Conservation (phyloP, 1,284 basidiomycete genomes). For the Ceratobasidium sp. region DNA sequence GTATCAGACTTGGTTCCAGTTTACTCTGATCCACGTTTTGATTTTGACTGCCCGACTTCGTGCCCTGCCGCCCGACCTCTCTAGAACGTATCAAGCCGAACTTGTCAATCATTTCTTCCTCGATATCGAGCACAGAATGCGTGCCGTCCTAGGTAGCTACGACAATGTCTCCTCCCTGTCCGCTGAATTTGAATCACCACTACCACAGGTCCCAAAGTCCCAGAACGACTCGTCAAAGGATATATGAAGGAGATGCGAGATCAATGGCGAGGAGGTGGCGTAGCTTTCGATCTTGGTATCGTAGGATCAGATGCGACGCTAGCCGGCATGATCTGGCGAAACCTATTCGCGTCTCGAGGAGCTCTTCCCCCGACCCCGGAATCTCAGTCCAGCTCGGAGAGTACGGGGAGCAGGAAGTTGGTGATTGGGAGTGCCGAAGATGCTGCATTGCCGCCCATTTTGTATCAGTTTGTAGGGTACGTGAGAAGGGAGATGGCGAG, state of each 20-base stretch:
- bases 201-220: slow-evolving; percentile 61
- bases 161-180: not conserved
- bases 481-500: slow-evolving; percentile 82
- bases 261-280: slow-evolving; percentile 89
- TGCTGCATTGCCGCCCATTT: slow-evolving; percentile 79
- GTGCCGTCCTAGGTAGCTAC: slow-evolving; percentile 73
- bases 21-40: slow-evolving; percentile 95
- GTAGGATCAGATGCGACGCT: slow-evolving; percentile 81
- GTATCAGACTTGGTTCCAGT: slow-evolving; percentile 97
- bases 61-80: slow-evolving; percentile 78
- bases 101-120: slow-evolving; percentile 97
- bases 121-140: slow-evolving; percentile 92
- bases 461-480: slow-evolving; percentile 83
- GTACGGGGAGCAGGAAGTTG: slow-evolving; percentile 66
- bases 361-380: slow-evolving; percentile 47
- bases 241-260: slow-evolving; percentile 93
- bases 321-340: slow-evolving; percentile 92
- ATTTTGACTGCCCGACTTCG: slow-evolving; percentile 90
- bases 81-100: slow-evolving; percentile 78
- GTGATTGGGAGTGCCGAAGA: slow-evolving; percentile 65
- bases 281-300: slow-evolving; percentile 87
- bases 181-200: not conserved
- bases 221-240: slow-evolving; percentile 84
- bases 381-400: slow-evolving; percentile 54
- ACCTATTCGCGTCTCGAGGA: slow-evolving; percentile 85